A percentile compares a stretch with the other conserved stretches of the same genome.
These are phyloP conservation scores for Hippophae rhamnoides DNA, from an alignment of 306 rosid genomes.

Conservation along the genomic window DNA sequence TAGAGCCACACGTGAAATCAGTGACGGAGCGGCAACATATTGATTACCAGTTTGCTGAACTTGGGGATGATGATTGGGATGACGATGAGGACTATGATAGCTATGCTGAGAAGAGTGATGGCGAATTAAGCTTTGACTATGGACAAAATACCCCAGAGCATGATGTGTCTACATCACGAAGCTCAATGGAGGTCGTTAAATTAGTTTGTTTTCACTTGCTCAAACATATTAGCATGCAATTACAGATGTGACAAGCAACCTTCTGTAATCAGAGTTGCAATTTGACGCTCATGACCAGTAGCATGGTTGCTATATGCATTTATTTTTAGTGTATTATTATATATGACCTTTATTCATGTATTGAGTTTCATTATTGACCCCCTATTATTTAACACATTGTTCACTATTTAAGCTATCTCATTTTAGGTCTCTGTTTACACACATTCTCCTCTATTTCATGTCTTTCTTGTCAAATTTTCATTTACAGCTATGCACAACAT, in stretches of 20 bases:
- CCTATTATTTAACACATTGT: too few relatives aligned
- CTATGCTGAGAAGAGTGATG: slow-evolving; percentile 55
- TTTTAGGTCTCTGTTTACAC: too few relatives aligned
- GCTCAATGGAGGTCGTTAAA: slow-evolving; percentile 54
- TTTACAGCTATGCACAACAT: too few relatives aligned
- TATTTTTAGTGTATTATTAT: too few relatives aligned
- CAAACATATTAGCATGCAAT: slow-evolving; percentile 10
- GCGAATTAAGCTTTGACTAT: slow-evolving; percentile 83
- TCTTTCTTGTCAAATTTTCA: too few relatives aligned
- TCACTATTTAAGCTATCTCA: too few relatives aligned
- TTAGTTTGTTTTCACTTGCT: slow-evolving; percentile 7
- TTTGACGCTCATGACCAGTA: too few relatives aligned
- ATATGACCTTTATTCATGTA: too few relatives aligned
- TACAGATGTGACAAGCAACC: slow-evolving; percentile 1
- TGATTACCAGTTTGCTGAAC: slow-evolving; percentile 81
- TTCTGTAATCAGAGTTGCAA: too few relatives aligned
- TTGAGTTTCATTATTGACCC: too few relatives aligned
- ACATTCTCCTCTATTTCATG: too few relatives aligned
- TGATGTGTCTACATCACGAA: slow-evolving; percentile 46
- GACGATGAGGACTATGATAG: slow-evolving; percentile 36
- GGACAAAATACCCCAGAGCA: slow-evolving; percentile 49
- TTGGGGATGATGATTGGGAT: slow-evolving; percentile 61
- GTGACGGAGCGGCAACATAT: slow-evolving; percentile 84
- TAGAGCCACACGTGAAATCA: slow-evolving; percentile 75
- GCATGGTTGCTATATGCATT: too few relatives aligned